Evolutionary conservation across 2,329 filamentous ascomycete genomes (phyloP).

Genomic region (Lojkania enalia): DNA sequence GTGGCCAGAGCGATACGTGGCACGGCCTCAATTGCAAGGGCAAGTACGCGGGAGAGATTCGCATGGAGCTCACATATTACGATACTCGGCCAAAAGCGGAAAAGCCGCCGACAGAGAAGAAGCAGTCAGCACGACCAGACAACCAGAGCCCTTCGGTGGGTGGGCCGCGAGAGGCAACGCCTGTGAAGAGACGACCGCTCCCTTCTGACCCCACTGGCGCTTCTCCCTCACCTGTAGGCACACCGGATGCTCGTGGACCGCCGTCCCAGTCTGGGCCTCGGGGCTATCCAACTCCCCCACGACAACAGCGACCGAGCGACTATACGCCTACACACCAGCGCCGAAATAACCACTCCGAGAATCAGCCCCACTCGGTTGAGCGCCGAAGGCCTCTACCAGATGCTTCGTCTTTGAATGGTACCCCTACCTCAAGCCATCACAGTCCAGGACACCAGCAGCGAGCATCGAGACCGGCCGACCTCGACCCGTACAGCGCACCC

Average conservation of each 20-base stretch:
- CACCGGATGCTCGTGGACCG: constrained; percentile 36
- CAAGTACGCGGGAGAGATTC: constrained; percentile 93
- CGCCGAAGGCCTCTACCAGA: constrained; percentile 35
- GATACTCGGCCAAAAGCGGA: constrained; percentile 83
- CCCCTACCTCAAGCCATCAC: constrained; percentile 23
- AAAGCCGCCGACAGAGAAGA: constrained; percentile 61
- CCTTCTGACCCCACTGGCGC: constrained; percentile 72
- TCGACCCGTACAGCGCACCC: constrained; percentile 26
- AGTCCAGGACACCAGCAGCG: constrained; percentile 31
- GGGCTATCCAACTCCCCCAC: constrained; percentile 40
- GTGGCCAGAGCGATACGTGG: constrained; percentile 94
- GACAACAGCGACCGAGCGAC: constrained; percentile 22
- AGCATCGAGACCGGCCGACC: no score
- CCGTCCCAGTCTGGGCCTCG: constrained; percentile 38
- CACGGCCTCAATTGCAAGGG: constrained; percentile 84
- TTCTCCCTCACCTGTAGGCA: constrained; percentile 44
- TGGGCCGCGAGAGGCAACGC: constrained; percentile 59
- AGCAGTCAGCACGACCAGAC: constrained; percentile 43
- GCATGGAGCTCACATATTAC: constrained; percentile 96
- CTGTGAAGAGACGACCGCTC: constrained; percentile 80
- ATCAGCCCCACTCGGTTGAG: constrained; percentile 18
- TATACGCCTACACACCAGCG: constrained; percentile 27
- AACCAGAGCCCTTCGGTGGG: constrained; percentile 45
- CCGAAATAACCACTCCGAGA: constrained; percentile 25
- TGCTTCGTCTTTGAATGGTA: constrained; percentile 23